Conservation (phyloP, 257 asterid species). For the Paraleonurus japonicus region DNA sequence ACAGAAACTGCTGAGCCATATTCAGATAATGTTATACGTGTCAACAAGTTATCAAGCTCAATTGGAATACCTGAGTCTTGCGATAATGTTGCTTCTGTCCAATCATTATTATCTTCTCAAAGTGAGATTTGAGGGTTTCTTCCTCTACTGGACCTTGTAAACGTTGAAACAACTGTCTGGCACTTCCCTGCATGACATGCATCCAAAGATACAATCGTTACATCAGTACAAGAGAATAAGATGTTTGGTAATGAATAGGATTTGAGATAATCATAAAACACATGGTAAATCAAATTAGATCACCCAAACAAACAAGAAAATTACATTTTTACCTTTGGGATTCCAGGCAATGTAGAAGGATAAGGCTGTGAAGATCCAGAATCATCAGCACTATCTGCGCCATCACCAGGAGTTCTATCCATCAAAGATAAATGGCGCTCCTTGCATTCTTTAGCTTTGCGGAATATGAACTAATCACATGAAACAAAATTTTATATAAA, state of each 20-base stretch:
- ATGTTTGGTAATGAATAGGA: background rate
- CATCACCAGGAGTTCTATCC: conserved; percentile 79
- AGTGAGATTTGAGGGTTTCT: conserved; percentile 86
- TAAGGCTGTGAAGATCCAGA: conserved; percentile 96
- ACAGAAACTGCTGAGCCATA: background rate
- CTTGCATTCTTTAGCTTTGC: conserved; percentile 93
- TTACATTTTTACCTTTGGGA: conserved; percentile 68
- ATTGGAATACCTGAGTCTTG: conserved; percentile 63
- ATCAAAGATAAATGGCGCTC: conserved; percentile 74
- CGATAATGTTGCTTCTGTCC: conserved; percentile 57
- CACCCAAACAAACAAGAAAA: conserved; percentile 20
- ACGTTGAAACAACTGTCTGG: conserved; percentile 91
- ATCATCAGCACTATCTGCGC: conserved; percentile 96
- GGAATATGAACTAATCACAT: conserved; percentile 66
- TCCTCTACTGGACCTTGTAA: conserved; percentile 98
- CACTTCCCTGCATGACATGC: conserved; percentile 78
- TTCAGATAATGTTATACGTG: background rate
- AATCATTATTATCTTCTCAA: conserved; percentile 77
- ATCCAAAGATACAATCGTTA: conserved; percentile 18
- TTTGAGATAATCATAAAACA: conserved; percentile 4
- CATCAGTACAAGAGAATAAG: conserved; percentile 11
- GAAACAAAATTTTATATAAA: conserved; percentile 18
- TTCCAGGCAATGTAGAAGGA: conserved; percentile 91
- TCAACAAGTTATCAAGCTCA: conserved; percentile 17
- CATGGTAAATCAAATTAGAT: conserved; percentile 13